phyloP scores from a whole-genome alignment of 2,329 filamentous ascomycete genomes.

The Teratosphaeriaceae sp. region DNA sequence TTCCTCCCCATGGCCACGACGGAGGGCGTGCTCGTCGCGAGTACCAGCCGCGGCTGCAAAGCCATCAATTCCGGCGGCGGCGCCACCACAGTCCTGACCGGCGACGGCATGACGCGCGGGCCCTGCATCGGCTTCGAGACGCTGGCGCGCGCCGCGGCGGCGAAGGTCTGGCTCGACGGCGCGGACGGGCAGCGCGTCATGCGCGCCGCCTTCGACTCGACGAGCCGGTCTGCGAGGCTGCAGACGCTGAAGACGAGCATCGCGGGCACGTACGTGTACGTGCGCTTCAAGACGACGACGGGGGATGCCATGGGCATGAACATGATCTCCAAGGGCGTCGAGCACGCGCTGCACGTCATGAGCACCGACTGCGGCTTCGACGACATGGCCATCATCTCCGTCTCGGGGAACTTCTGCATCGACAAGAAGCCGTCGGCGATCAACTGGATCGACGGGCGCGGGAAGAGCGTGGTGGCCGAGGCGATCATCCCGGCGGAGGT shows the following conservation, averaged over 20 bases:
- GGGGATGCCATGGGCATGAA: slow-evolving; percentile 99
- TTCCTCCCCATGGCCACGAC: slow-evolving; percentile 99
- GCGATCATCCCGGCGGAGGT: slow-evolving; percentile 88
- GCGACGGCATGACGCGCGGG: slow-evolving; percentile 97
- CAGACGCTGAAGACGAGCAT: slow-evolving; percentile 87
- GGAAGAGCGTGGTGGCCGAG: slow-evolving; percentile 94
- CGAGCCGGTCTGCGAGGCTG: slow-evolving; percentile 85
- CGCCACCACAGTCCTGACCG: slow-evolving; percentile 82
- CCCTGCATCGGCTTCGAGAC: slow-evolving; percentile 91
- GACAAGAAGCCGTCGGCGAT: slow-evolving; percentile 97
- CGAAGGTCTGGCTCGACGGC: slow-evolving; percentile 94
- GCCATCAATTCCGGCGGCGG: slow-evolving; percentile 96
- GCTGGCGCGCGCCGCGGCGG: slow-evolving; percentile 79
- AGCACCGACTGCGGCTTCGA: slow-evolving; percentile 79
- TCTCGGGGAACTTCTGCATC: slow-evolving; percentile 96
- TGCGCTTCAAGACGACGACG: slow-evolving; percentile 97
- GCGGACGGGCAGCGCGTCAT: slow-evolving; percentile 74
- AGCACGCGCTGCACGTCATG: slow-evolving; percentile 89
- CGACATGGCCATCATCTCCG: slow-evolving; percentile 89
- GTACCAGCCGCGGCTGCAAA: slow-evolving; percentile 88
- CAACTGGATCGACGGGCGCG: slow-evolving; percentile 98
- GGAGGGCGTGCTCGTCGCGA: slow-evolving; percentile 92
- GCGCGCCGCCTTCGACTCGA: slow-evolving; percentile 95
- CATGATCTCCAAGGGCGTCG: slow-evolving; percentile 99
- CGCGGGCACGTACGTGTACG: slow-evolving; percentile 91